Conservation (phyloP, 805 yeast genomes). For the Debaryomyces tyrocola region DNA sequence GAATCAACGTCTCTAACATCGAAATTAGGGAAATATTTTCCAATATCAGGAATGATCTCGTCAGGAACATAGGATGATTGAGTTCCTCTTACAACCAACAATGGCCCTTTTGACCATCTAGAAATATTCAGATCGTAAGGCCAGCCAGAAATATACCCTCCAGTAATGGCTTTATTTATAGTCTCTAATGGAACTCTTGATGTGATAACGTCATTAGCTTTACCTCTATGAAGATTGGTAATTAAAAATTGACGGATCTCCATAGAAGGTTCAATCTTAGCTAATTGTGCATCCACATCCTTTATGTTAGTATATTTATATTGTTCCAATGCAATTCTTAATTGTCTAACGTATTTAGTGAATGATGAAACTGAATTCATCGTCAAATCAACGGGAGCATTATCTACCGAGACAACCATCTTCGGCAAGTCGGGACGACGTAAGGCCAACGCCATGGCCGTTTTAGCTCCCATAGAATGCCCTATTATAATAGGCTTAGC, state of each 20-base stretch:
- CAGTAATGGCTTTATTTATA: slow-evolving; percentile 64
- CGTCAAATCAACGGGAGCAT: slow-evolving; percentile 75
- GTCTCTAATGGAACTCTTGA: slow-evolving; percentile 71
- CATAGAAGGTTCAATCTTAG: slow-evolving; percentile 57
- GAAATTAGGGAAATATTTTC: slow-evolving; percentile 75
- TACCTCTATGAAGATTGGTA: slow-evolving; percentile 59
- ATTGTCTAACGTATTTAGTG: slow-evolving; percentile 61
- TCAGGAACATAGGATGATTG: slow-evolving; percentile 79
- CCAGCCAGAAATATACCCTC: slow-evolving; percentile 72
- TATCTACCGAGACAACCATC: slow-evolving; percentile 77
- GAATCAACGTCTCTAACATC: slow-evolving; percentile 72
- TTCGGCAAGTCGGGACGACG: slow-evolving; percentile 62
- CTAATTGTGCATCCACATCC: slow-evolving; percentile 67
- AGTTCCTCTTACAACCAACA: slow-evolving; percentile 78
- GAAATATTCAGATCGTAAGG: slow-evolving; percentile 58
- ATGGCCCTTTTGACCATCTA: slow-evolving; percentile 63
- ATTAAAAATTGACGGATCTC: slow-evolving; percentile 75
- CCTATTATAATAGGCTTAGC: slow-evolving; percentile 66
- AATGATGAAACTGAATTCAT: slow-evolving; percentile 54
- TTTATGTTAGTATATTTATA: slow-evolving; percentile 48
- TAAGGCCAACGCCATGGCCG: slow-evolving; percentile 84
- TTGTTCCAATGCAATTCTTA: slow-evolving; percentile 56
- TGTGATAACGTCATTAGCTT: slow-evolving; percentile 37
- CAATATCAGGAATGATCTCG: slow-evolving; percentile 72
- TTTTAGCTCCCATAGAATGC: slow-evolving; percentile 92